Evolutionary conservation across 352 stramenopile species (phyloP), one percentile per base, ranked within the genome.

Genomic region (Phytophthora foliorum): DNA sequence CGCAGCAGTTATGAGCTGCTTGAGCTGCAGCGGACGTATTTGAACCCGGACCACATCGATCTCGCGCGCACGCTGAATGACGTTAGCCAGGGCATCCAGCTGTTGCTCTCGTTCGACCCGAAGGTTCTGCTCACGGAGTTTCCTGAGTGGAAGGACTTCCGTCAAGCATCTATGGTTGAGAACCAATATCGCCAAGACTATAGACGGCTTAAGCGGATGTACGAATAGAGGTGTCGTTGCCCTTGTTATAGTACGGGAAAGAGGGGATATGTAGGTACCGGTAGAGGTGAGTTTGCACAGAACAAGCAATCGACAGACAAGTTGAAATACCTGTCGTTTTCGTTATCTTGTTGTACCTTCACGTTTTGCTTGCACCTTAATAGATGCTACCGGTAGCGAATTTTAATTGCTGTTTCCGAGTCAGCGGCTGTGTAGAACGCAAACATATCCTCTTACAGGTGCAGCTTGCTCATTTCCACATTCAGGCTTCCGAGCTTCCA

Each of bases 61-160:
- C 74, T 98, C 16, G 95, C 90, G 36, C 78, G 89, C 46, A 98
- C 94, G 29, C 80, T 95, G 31, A 94, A 98, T 51, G 95, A 98
- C 53, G 84, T 98, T 56, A 95, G 92, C 24, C 91, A 98, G 50
- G 89, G 82, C 22, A 97, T 98, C 55, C 83, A 97, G 57, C 66
- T 98, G 31, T 74, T 98, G 60, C 74, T 98, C 9, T 96, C 89
- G 9, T 85, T 90, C 57, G 85, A 97, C 39, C 81, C 90, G 11
- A 91, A 92, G 50, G 80, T 90, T 59, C 74, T 98, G 50, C 79
- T 97, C 21, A 79, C 90, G 11, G 87, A 96, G 57, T 91, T 98
- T 24, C 72, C 86, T 0, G 90, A 94, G 58, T 96, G 93, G 82
- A 80, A 83, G 58, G 91, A 91, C 51, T 94, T 98, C 39, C 84